Evolutionary conservation across 257 asterid genomes (phyloP).

Genomic region (Plantago major): DNA sequence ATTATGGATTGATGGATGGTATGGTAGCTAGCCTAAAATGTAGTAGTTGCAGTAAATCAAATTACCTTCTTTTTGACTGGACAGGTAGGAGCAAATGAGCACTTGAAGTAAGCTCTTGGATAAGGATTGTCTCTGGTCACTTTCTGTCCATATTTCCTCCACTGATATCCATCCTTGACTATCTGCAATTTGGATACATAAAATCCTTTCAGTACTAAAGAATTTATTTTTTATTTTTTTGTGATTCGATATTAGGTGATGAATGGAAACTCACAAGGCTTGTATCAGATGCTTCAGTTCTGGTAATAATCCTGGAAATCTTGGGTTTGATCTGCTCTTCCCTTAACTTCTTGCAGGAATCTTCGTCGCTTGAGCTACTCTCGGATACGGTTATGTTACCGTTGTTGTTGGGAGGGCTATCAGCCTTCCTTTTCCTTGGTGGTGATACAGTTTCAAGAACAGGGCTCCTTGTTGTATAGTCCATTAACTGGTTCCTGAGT

Average conservation of each 20-base stretch:
- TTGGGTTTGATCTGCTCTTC: constrained; percentile 66
- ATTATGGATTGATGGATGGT: no score
- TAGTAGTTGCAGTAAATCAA: no score
- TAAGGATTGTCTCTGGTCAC: constrained; percentile 67
- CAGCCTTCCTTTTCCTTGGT: constrained; percentile 62
- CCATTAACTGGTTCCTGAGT: constrained; percentile 46
- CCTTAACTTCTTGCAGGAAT: constrained; percentile 57
- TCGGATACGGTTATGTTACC: constrained; percentile 35
- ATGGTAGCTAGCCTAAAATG: no score
- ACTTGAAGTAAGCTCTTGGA: constrained; percentile 78
- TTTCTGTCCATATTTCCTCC: constrained; percentile 83
- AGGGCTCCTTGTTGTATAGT: constrained; percentile 40
- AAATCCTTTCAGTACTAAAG: not conserved
- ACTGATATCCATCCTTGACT: constrained; percentile 79
- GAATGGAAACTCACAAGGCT: constrained; percentile 66
- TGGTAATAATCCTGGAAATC: constrained; percentile 41
- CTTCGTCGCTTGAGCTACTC: constrained; percentile 85
- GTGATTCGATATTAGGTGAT: not conserved
- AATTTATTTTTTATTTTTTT: not conserved
- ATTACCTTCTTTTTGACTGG: constrained; percentile 92
- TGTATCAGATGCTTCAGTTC: constrained; percentile 77
- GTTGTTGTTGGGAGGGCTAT: constrained; percentile 23
- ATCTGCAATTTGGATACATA: constrained; percentile 35
- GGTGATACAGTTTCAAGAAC: constrained; percentile 18
- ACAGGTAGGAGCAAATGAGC: constrained; percentile 92